Percentiles rank a stretch among this genome's conserved stretches.
Evolutionary conservation across 768 basidiomycete genomes (phyloP).

Genomic region (Naematelia aurantialba): DNA sequence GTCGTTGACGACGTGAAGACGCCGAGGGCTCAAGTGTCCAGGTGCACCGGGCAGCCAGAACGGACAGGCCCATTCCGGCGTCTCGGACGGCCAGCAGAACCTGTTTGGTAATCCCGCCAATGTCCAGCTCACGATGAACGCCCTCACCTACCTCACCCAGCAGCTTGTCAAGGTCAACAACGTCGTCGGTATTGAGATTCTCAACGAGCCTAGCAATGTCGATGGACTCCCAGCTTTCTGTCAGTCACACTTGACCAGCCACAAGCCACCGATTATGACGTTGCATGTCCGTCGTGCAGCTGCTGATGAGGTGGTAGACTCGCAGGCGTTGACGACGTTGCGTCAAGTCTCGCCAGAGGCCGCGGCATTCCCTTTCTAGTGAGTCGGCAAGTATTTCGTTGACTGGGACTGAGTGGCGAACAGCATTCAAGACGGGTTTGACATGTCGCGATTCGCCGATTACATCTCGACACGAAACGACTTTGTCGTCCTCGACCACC

Average conservation of each 20-base stretch:
- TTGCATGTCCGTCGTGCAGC: too few relatives aligned
- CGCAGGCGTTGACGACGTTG: constrained; percentile 20
- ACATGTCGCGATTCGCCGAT: constrained; percentile 36
- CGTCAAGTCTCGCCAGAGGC: constrained; percentile 37
- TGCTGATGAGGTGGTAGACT: constrained; percentile 12
- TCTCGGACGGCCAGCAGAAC: constrained; percentile 42
- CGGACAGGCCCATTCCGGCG: constrained; percentile 41
- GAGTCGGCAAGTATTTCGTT: not conserved
- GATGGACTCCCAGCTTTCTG: constrained; percentile 34
- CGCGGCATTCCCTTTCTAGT: constrained; percentile 44
- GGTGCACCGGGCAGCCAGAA: constrained; percentile 46
- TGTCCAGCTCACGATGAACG: constrained; percentile 52
- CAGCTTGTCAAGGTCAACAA: constrained; percentile 48
- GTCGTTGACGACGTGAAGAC: constrained; percentile 38
- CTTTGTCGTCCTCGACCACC: constrained; percentile 51
- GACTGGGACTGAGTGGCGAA: not conserved
- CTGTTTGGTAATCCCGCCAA: constrained; percentile 52
- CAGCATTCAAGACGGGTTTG: constrained; percentile 42
- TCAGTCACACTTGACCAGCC: too few relatives aligned
- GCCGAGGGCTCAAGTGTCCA: constrained; percentile 8
- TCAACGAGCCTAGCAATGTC: constrained; percentile 47
- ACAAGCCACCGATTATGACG: too few relatives aligned
- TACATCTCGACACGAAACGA: constrained; percentile 41
- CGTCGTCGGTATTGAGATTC: constrained; percentile 46
- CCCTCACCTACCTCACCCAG: constrained; percentile 52